Base-by-base conservation (phyloP, 2,329 filamentous ascomycete species). In the Aspergillus sp. region DNA sequence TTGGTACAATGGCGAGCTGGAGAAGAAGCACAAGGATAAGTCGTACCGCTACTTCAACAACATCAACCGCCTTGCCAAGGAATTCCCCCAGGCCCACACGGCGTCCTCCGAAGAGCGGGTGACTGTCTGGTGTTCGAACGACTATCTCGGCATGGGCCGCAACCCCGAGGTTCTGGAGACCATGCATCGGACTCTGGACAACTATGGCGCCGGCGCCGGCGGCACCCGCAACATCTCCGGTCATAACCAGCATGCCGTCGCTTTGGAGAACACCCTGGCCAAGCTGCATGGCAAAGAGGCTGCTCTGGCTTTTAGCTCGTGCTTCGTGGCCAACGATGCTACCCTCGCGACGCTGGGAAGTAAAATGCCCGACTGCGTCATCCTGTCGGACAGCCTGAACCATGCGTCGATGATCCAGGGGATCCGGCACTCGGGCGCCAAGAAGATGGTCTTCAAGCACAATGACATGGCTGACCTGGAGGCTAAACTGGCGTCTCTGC, bases 31-130 rank as follows among this genome's bases (percentile, higher is more conserved):
- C 74, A 88, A 93, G 72, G 91, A 98, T 73, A 96, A 95, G 69
- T 95, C 88, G 32, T 98, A 98, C 69, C 85, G 91, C 55, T 96
- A 96, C 70, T 98, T 98, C 72, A 98, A 98, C 74, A 98, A 98
- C 71, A 98, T 98, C 77, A 98, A 98, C 57, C 86, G 91, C 22
- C 73, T 98, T 40, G 91, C 91, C 45, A 85, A 91, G 66, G 86
- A 96, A 44, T 98, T 98, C 43, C 91, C 91, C 17, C 84, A 83
- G 44, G 91, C 91, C 28, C 91, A 98, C 62, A 93, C 93, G 72
- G 74, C 83, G 11, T 78, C 72, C 37, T 75, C 77, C 53, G 80
- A 89, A 38, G 86, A 95, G 45, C 78, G 78, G 33, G 91, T 98
- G 36, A 94, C 89, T 2, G 91, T 98, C 15, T 98, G 91, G 91